Evolutionary conservation across 2,329 filamentous ascomycete genomes (phyloP), one percentile per base, ranked within the genome.

Genomic region (Clarireedia homoeocarpa): DNA sequence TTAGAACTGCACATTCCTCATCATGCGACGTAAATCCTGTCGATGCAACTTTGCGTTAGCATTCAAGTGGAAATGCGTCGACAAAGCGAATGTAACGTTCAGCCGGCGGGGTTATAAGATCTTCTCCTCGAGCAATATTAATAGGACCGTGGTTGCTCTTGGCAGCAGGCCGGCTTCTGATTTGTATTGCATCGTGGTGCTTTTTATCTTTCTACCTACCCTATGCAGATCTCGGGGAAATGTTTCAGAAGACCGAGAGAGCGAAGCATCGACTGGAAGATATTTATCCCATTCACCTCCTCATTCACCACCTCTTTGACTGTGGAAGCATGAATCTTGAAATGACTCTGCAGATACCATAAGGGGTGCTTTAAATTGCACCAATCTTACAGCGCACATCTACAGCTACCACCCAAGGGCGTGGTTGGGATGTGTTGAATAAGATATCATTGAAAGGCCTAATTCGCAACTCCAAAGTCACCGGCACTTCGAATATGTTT

Each of bases 231-330:
- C 40, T 58, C 58, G 57, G 57, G 34, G 34, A 59, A 59, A 45
- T 59, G 52, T 59, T 59, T 55, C 53, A 40, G 42, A 20, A 53
- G 38, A 49, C 59, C 59, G 59, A 56, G 23, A 39, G 6, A 24
- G 17, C 14, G 24, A 46, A 12, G n/a, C 27, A 15, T 34, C 17
- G 10, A 38, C 30, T 40, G 51, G 51, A 53, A 48, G 51, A 53
- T 53, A 48, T 48, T 48, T 48, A 53, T 48, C 44, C 51, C 34
- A 48, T 46, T 27, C 49, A n/a, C 40, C 38, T 40, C 38, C 38
- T 40, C 17, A 12, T n/a, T 5, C 48, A 26, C 38, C 49, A 15
- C 38, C 49, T 20, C 38, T 10, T 15, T n/a, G 12, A 45, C 23
- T 5, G 10, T 7, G 5, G 23, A 44, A 44, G 40, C 40, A 44